Percentiles rank a stretch among this genome's conserved stretches.
Conservation (phyloP, 2,329 filamentous ascomycete genomes). For the Colletotrichum sp. region DNA sequence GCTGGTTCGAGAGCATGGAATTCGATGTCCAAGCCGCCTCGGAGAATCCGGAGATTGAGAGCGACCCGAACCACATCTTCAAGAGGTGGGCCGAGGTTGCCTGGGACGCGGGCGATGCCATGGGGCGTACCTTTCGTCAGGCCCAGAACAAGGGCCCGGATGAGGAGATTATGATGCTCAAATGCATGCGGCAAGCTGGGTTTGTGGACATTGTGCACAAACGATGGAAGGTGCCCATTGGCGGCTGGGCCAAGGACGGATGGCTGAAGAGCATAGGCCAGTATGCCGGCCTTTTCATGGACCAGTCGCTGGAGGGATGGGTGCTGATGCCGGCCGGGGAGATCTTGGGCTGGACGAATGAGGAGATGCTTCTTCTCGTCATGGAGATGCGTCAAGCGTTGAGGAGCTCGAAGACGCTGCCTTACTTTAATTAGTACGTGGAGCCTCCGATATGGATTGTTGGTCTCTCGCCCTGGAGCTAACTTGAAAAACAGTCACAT, state of each 20-base stretch:
- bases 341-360: constrained; percentile 28
- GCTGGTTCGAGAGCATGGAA: constrained; percentile 34
- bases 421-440: constrained; percentile 3
- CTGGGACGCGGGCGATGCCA: constrained; percentile 32
- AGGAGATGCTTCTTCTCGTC: constrained; percentile 27
- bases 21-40: constrained; percentile 23
- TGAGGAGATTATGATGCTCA: constrained; percentile 8
- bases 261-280: constrained; percentile 8
- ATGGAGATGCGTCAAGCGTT: constrained; percentile 21
- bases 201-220: constrained; percentile 23
- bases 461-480: neutral
- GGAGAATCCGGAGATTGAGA: neutral
- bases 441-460: neutral
- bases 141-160: constrained; percentile 20
- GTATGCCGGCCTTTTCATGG: constrained; percentile 25
- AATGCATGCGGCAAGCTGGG: constrained; percentile 12
- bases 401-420: neutral
- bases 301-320: constrained; percentile 30
- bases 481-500: neutral
- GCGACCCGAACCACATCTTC: neutral
- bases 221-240: constrained; percentile 18
- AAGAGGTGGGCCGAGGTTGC: constrained; percentile 28
- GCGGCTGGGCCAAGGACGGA: constrained; percentile 19
- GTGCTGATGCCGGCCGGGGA: constrained; percentile 28
- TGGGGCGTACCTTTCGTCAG: constrained; percentile 31